Conservation (phyloP, 2,329 filamentous ascomycete species). For the Colletotrichum sojae region DNA sequence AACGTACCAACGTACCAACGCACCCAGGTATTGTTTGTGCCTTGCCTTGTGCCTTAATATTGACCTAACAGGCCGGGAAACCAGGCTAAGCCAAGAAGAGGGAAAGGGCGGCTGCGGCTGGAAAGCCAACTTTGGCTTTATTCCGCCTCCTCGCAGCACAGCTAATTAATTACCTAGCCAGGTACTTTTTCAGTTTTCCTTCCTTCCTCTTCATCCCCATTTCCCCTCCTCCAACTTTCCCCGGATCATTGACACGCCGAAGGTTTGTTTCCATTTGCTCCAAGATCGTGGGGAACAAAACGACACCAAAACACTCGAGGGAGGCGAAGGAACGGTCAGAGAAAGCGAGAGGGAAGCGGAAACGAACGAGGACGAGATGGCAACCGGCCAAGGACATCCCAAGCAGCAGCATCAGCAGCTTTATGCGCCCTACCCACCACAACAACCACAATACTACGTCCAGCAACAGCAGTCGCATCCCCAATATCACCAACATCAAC, state of each 20-base stretch:
- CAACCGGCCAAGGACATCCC: conserved; percentile 21
- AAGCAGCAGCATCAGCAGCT: conserved; percentile 20
- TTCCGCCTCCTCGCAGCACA: conserved; percentile 10
- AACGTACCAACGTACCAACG: too few relatives aligned
- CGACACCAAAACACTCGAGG: background rate
- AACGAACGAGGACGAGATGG: conserved; percentile 13
- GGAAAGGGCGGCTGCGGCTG: conserved; percentile 12
- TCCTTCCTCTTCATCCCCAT: background rate
- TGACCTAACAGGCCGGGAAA: conserved; percentile 2
- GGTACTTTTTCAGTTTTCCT: background rate
- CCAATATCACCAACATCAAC: background rate
- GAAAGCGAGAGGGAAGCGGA: background rate
- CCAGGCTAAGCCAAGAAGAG: conserved; percentile 11
- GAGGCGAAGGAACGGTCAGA: background rate
- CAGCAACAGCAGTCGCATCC: conserved; percentile 8
- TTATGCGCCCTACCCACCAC: conserved; percentile 30
- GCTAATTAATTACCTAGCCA: background rate
- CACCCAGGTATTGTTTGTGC: too few relatives aligned
- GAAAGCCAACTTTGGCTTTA: conserved; percentile 10
- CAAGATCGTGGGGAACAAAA: background rate
- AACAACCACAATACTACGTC: conserved; percentile 28
- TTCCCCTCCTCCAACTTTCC: background rate
- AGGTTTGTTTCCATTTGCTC: background rate
- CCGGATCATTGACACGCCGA: background rate
- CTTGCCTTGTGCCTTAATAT: background rate